phyloP scores from a whole-genome alignment of 2,329 filamentous ascomycete genomes.

The Colletotrichum lindemuthianum region DNA sequence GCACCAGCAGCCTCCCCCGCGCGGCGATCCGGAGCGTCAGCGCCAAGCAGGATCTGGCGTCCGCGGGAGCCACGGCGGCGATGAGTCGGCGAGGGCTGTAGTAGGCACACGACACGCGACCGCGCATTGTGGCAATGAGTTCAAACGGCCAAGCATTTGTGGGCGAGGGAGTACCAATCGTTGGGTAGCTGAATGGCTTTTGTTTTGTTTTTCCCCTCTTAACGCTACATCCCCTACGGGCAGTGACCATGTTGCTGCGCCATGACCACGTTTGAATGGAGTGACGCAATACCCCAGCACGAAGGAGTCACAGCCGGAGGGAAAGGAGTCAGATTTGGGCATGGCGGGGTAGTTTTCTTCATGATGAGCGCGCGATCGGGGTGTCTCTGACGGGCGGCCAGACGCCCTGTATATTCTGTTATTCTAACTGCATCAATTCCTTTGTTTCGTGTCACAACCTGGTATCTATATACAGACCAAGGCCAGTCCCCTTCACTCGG shows the following conservation, averaged over 20 bases:
- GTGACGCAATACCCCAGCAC: slow-evolving; percentile 35
- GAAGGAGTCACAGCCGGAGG: slow-evolving; percentile 32
- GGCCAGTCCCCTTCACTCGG: not conserved
- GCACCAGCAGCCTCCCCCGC: slow-evolving; percentile 64
- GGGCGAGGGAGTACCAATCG: slow-evolving; percentile 20
- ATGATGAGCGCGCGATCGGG: slow-evolving; percentile 23
- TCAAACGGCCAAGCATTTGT: slow-evolving; percentile 43
- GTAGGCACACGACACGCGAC: not conserved
- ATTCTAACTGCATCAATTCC: slow-evolving; percentile 25
- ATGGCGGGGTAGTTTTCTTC: slow-evolving; percentile 33
- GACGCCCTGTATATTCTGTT: not conserved
- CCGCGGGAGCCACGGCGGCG: slow-evolving; percentile 67
- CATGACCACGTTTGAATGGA: slow-evolving; percentile 36
- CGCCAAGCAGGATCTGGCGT: slow-evolving; percentile 67
- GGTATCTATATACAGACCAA: slow-evolving; percentile 28
- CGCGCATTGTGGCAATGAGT: not conserved
- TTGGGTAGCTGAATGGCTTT: slow-evolving; percentile 35
- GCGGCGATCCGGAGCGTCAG: slow-evolving; percentile 67
- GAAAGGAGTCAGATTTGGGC: slow-evolving; percentile 36
- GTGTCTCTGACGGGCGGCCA: not conserved
- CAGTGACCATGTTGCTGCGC: slow-evolving; percentile 27
- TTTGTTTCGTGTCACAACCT: slow-evolving; percentile 22
- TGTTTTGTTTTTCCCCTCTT: slow-evolving; percentile 28
- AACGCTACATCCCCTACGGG: slow-evolving; percentile 32
- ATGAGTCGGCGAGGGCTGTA: slow-evolving; percentile 60